Percentiles rank a stretch among this genome's conserved stretches.
Evolutionary conservation across 345 rosid species (phyloP).

Genomic region (Brassica incana): DNA sequence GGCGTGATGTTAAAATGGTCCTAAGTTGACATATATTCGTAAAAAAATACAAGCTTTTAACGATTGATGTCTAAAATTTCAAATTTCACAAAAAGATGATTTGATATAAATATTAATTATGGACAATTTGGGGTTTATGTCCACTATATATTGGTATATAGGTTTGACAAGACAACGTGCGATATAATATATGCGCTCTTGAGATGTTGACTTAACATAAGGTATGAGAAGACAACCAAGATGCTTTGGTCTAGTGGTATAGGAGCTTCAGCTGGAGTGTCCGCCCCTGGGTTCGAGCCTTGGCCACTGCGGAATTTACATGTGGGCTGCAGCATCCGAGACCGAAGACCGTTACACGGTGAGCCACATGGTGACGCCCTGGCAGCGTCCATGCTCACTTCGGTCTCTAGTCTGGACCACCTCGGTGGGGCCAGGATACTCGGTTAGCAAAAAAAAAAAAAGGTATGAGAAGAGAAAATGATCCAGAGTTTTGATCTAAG

Average conservation of each 20-base stretch:
- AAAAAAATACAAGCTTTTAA: constrained; percentile 21
- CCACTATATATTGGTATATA: constrained; percentile 39
- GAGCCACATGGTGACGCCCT: too few relatives aligned
- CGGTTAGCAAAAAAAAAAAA: too few relatives aligned
- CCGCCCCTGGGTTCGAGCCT: too few relatives aligned
- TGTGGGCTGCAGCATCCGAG: too few relatives aligned
- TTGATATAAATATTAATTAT: constrained; percentile 28
- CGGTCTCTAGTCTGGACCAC: too few relatives aligned
- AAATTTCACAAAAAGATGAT: constrained; percentile 40
- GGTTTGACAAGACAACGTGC: constrained; percentile 40
- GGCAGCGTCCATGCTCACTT: too few relatives aligned
- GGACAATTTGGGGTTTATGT: constrained; percentile 26
- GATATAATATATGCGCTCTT: constrained; percentile 30
- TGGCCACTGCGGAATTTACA: too few relatives aligned
- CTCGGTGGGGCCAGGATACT: too few relatives aligned
- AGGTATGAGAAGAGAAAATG: constrained; percentile 25
- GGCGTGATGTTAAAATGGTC: not conserved
- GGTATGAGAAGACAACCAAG: constrained; percentile 14
- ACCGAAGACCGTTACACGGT: too few relatives aligned
- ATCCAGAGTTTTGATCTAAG: constrained; percentile 39
- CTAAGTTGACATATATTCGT: not conserved
- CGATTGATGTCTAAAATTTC: constrained; percentile 21
- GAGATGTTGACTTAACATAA: constrained; percentile 40
- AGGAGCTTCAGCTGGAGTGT: too few relatives aligned
- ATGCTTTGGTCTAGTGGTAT: too few relatives aligned